Evolutionary conservation across 2,329 filamentous ascomycete genomes (phyloP), one percentile per base, ranked within the genome.

Genomic region (Aureobasidium mangrovei): DNA sequence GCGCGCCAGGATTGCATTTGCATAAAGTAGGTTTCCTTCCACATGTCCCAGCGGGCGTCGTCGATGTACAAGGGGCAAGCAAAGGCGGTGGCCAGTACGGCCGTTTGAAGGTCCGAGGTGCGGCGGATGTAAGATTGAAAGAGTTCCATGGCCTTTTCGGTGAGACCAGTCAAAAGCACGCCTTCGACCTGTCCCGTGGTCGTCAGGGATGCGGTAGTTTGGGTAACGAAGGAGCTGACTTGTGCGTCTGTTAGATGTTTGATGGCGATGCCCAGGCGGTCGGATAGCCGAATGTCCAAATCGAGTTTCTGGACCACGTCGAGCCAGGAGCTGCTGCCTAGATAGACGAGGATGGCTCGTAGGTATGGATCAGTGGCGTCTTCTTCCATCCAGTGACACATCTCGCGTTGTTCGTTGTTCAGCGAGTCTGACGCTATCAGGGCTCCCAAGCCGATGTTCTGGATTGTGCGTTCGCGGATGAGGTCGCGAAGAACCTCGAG

Each of bases 91-190:
- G 88, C 79, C 2, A 93, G 75, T 0, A 86, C 84, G 1, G 87
- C 85, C 1, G 87, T 90, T 70, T 94, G 88, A 27, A 88, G 77
- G 66, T 91, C 88, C 64, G 83, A 78, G 66, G 85, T 89, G 60
- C 85, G 85, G 61, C 84, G 77, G 43, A 93, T 78, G 67, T 90
- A 89, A 48, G 81, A 80, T 57, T 86, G 84, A 57, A 91, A 80
- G 18, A 93, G 80, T 64, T 90, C 85, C 56, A 91, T 82, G 49
- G 85, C 76, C 52, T 76, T 74, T 60, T 88, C 85, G 2, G 82
- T 83, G 57, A 94, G 83, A 36, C 88, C 88, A 0, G 86, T 88
- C 9, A 94, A 77, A 2, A 90, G 79, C 39, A 93, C 80, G 32
- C 84, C 88, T 67, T 90, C 85, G 47, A 91, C 79, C 62, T 91